Evolutionary conservation across 1,139 yeast genomes (phyloP).

Genomic region (Geotrichum aggregatum): DNA sequence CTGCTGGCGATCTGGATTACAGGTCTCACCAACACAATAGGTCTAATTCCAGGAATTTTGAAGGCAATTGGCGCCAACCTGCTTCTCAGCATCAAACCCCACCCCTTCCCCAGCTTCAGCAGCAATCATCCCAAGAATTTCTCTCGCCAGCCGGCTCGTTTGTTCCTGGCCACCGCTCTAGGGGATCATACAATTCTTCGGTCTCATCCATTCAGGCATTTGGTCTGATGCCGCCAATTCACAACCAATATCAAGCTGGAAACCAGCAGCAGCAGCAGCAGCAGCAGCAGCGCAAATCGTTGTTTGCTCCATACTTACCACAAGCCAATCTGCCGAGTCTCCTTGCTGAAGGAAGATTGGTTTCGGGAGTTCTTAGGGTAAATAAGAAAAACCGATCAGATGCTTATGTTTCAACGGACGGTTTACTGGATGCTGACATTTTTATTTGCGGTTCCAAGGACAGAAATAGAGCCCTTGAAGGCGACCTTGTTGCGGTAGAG

Average conservation of each 20-base stretch:
- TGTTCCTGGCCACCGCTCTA: slow-evolving; percentile 75
- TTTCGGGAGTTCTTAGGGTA: slow-evolving; percentile 87
- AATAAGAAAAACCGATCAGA: slow-evolving; percentile 94
- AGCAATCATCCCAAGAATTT: slow-evolving; percentile 25
- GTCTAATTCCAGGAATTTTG: slow-evolving; percentile 53
- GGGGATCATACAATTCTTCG: slow-evolving; percentile 66
- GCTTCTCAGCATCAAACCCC: slow-evolving; percentile 30
- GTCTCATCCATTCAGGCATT: slow-evolving; percentile 51
- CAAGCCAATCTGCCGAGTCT: slow-evolving; percentile 88
- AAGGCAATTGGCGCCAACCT: slow-evolving; percentile 39
- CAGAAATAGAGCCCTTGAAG: slow-evolving; percentile 94
- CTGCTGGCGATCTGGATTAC: slow-evolving; percentile 2
- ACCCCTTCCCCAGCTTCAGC: slow-evolving; percentile 23
- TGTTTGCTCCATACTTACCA: slow-evolving; percentile 93
- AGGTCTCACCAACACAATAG: slow-evolving; percentile 39
- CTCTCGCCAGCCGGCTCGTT: slow-evolving; percentile 44
- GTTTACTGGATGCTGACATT: slow-evolving; percentile 90
- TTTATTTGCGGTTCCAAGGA: slow-evolving; percentile 98
- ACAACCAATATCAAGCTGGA: background rate
- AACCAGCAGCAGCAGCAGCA: slow-evolving; percentile 34
- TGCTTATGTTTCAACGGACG: slow-evolving; percentile 96
- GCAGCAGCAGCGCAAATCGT: slow-evolving; percentile 62
- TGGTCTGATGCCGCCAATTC: slow-evolving; percentile 22
- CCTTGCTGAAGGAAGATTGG: slow-evolving; percentile 84
- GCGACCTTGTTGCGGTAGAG: slow-evolving; percentile 94